Evolutionary conservation across 73 alveolate genomes (phyloP).

Genomic region (Blepharisma stoltei): DNA sequence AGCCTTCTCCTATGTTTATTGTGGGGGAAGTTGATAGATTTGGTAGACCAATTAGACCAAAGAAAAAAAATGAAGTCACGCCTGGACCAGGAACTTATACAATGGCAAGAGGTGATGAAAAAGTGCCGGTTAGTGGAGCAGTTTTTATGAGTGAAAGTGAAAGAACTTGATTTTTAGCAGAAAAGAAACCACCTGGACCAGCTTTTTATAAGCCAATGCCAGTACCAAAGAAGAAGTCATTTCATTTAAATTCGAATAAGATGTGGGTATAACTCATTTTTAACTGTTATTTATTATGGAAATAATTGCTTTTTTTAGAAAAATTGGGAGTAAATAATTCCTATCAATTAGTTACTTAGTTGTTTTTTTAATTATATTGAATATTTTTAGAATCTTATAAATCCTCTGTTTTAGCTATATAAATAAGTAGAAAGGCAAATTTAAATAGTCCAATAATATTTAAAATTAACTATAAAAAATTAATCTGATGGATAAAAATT

Average conservation of each 20-base stretch:
- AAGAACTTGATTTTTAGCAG: constrained; percentile 5
- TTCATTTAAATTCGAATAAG: constrained; percentile 33
- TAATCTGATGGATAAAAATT: no score
- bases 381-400: no score
- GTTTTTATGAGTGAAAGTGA: constrained; percentile 31
- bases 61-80: constrained; percentile 33
- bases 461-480: no score
- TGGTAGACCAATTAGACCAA: constrained; percentile 34
- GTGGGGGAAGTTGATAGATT: constrained; percentile 30
- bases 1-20: constrained; percentile 31
- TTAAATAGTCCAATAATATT: no score
- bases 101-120: constrained; percentile 30
- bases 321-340: no score
- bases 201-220: constrained; percentile 57
- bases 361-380: no score
- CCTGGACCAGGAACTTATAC: constrained; percentile 65
- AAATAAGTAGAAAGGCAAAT: no score
- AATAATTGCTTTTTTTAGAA: no score
- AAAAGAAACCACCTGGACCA: constrained; percentile 57
- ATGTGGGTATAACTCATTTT: constrained; percentile 7
- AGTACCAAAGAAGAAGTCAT: constrained; percentile 56
- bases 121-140: constrained; percentile 29
- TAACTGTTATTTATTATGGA: no score
- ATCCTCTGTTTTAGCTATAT: no score
- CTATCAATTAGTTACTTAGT: no score